These are phyloP conservation scores for Plantago ovata DNA, from an alignment of 257 asterid genomes.

Conservation along the genomic window DNA sequence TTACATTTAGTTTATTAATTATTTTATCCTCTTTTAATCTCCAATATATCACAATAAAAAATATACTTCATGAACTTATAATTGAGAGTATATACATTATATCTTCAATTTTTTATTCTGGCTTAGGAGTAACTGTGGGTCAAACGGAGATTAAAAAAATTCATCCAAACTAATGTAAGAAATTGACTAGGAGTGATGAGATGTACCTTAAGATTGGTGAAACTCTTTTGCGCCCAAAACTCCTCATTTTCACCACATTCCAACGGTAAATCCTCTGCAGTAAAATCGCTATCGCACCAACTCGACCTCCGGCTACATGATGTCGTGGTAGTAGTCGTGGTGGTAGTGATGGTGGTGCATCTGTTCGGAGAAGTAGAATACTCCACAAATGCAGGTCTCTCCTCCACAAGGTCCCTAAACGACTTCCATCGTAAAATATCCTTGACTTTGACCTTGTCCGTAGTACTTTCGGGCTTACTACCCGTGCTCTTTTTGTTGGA, in stretches of 20 bases:
- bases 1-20: too few relatives aligned
- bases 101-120: too few relatives aligned
- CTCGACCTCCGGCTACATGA: slow-evolving; percentile 47
- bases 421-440: slow-evolving; percentile 82
- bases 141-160: too few relatives aligned
- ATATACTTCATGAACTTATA: too few relatives aligned
- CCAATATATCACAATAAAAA: too few relatives aligned
- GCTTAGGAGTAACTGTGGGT: too few relatives aligned
- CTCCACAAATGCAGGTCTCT: slow-evolving; percentile 28
- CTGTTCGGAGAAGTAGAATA: slow-evolving; percentile 26
- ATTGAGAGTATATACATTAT: too few relatives aligned
- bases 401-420: slow-evolving; percentile 57
- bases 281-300: slow-evolving; percentile 68
- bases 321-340: slow-evolving; percentile 13
- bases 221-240: slow-evolving; percentile 26
- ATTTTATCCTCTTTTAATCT: too few relatives aligned
- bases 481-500: slow-evolving; percentile 12
- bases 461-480: slow-evolving; percentile 1
- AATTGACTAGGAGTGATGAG: too few relatives aligned
- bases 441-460: slow-evolving; percentile 49
- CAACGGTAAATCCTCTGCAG: slow-evolving; percentile 48
- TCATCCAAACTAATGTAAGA: too few relatives aligned
- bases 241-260: slow-evolving; percentile 39
- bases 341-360: slow-evolving; percentile 19
- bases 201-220: slow-evolving; percentile 31